A percentile compares a stretch with the other conserved stretches of the same genome.
phyloP scores from a whole-genome alignment of 2,329 filamentous ascomycete species.

The Podosphaera xanthii region DNA sequence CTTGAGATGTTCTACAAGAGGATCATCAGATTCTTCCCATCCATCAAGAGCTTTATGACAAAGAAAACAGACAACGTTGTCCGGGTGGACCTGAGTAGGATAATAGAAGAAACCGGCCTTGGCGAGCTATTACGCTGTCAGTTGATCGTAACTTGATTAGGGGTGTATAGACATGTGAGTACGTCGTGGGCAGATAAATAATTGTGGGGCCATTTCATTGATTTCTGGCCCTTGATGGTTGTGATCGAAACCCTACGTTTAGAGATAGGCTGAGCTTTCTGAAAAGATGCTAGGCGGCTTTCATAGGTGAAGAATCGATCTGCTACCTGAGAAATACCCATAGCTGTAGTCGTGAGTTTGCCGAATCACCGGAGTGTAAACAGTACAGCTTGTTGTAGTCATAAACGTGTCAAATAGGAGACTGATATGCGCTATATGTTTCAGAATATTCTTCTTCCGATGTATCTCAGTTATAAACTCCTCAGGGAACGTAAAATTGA shows the following conservation, averaged over 20 bases:
- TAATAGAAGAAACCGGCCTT: slow-evolving; percentile 79
- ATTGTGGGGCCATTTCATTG: slow-evolving; percentile 57
- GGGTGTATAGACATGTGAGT: slow-evolving; percentile 17
- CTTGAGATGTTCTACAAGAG: slow-evolving; percentile 63
- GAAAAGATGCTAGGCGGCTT: slow-evolving; percentile 62
- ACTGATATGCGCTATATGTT: too few relatives aligned
- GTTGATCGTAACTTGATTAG: not conserved
- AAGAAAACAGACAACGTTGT: slow-evolving; percentile 78
- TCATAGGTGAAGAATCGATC: slow-evolving; percentile 40
- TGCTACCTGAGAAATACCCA: slow-evolving; percentile 13
- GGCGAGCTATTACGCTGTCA: slow-evolving; percentile 39
- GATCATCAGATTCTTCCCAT: slow-evolving; percentile 75
- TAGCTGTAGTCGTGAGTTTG: slow-evolving; percentile 1
- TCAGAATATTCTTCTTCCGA: too few relatives aligned
- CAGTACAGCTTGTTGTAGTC: too few relatives aligned
- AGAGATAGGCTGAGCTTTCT: slow-evolving; percentile 33
- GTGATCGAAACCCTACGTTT: slow-evolving; percentile 50
- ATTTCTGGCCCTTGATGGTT: slow-evolving; percentile 32
- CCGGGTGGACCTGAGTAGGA: slow-evolving; percentile 49
- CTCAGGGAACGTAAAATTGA: too few relatives aligned
- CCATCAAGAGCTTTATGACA: slow-evolving; percentile 70
- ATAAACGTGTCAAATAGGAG: too few relatives aligned
- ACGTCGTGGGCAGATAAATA: slow-evolving; percentile 38
- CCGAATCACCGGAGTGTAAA: not conserved
- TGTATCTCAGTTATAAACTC: too few relatives aligned